Base-by-base conservation (phyloP, 108 stramenopile genomes). In the Mediolabrus comicus region DNA sequence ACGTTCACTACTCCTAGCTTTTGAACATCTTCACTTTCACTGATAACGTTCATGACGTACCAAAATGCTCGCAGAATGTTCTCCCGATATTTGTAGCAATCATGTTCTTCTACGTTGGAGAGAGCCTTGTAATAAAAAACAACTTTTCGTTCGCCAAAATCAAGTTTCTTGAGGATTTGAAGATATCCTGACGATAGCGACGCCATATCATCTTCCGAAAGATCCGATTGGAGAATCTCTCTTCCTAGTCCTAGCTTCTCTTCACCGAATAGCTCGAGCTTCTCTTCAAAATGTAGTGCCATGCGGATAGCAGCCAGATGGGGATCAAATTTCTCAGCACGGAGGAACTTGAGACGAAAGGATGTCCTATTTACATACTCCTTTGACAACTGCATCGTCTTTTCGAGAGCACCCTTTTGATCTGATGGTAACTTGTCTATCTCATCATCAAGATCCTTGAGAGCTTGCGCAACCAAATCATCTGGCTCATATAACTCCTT, bases 331-430 rank as follows among this genome's bases (percentile, higher is more conserved):
- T 25, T 43, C 27, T 74, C 81, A 2, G 72, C 67, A 25, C 81
- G 59, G n/a, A 82, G 62, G 53, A 82, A 82, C 27, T 38, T 54
- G 17, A 82, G 52, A 16, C 73, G 67, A 49, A 82, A 74, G 24
- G 63, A 35, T 1, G 9, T 6, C 24, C 46, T 52, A n/a, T 71
- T 53, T 8, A 82, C 63, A 38, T 74, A 78, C n/a, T 24, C 57
- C 2, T 55, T 46, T 25, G 70, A 29, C 49, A 69, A 32, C 22
- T 39, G 28, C 22, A 60, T 0, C 5, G 81, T 71, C 19, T 46
- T 31, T 39, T 67, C 32, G 31, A 57, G 56, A 19, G 56, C 52
- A n/a, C 52, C n/a, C 61, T 52, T 54, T n/a, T 62, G 49, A 2
- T 30, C 32, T 8, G 30, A 17, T 4, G 56, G 32, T 1, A 57